A percentile compares a stretch with the other conserved stretches of the same genome.
phyloP scores from a whole-genome alignment of 2,329 filamentous ascomycete genomes.

The Colletotrichum sp. region DNA sequence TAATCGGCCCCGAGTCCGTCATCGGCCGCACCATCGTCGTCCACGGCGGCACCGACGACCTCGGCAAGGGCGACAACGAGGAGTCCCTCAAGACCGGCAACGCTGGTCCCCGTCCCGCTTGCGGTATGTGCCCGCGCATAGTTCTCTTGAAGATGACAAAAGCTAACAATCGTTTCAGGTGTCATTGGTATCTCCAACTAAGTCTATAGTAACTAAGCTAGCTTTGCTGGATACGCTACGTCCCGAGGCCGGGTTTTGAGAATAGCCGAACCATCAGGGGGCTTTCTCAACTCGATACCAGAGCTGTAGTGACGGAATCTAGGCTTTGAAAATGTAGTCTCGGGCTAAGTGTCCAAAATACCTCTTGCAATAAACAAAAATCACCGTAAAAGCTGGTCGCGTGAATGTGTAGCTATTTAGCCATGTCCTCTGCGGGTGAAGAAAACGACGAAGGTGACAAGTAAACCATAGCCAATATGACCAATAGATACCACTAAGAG shows the following conservation, averaged over 20 bases:
- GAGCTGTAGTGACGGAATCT: not conserved
- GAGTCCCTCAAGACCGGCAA: conserved; percentile 99
- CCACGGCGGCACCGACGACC: conserved; percentile 94
- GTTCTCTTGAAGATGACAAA: not conserved
- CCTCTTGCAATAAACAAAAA: not conserved
- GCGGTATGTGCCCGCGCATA: conserved; percentile 66
- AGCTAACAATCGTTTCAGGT: conserved; percentile 48
- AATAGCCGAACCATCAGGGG: not conserved
- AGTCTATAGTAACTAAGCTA: conserved; percentile 23
- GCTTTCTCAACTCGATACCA: not conserved
- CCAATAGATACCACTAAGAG: accelerated
- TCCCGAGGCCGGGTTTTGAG: not conserved
- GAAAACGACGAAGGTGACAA: not conserved
- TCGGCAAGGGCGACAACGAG: conserved; percentile 89
- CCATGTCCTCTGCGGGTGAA: not conserved
- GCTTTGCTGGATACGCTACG: not conserved
- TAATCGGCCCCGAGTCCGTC: conserved; percentile 94
- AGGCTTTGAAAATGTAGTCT: not conserved
- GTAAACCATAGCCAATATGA: not conserved
- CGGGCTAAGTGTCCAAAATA: not conserved
- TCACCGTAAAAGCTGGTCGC: not conserved
- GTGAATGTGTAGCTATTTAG: not conserved
- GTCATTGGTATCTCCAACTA: conserved; percentile 89
- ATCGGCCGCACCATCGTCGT: conserved; percentile 95
- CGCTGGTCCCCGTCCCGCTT: conserved; percentile 90